phyloP scores from a whole-genome alignment of 2,329 filamentous ascomycete genomes.

The Parastagonospora avenae region DNA sequence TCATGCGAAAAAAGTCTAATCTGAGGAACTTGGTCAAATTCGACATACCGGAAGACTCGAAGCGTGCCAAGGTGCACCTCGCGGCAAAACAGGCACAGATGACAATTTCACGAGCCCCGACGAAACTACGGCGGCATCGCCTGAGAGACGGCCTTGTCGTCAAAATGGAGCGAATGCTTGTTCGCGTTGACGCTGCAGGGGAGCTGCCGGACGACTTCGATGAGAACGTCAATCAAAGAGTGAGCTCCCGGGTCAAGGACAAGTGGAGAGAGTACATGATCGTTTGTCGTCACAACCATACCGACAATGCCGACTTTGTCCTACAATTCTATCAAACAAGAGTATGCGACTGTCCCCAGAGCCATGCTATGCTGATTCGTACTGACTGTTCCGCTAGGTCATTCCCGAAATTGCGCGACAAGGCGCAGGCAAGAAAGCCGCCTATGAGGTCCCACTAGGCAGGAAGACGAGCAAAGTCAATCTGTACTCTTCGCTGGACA shows the following conservation, averaged over 20 bases:
- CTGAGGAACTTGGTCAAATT: conserved; percentile 50
- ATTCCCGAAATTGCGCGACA: conserved; percentile 64
- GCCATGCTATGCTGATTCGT: neutral
- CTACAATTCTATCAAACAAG: conserved; percentile 67
- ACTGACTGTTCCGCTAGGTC: conserved; percentile 43
- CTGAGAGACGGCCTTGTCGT: conserved; percentile 65
- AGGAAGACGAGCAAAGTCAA: conserved; percentile 62
- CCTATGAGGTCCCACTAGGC: conserved; percentile 63
- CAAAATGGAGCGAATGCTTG: conserved; percentile 72
- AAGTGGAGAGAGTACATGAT: conserved; percentile 70
- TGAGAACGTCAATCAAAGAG: conserved; percentile 65
- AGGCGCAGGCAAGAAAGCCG: conserved; percentile 59
- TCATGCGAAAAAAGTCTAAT: conserved; percentile 34
- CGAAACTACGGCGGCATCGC: conserved; percentile 46
- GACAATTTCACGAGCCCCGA: conserved; percentile 41
- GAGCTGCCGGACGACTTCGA: conserved; percentile 65
- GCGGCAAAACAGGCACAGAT: conserved; percentile 48
- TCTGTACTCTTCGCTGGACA: conserved; percentile 69
- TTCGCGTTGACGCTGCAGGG: conserved; percentile 62
- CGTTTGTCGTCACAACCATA: conserved; percentile 64
- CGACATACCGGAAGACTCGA: conserved; percentile 48
- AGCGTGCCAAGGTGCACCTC: conserved; percentile 44
- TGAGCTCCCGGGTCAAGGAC: conserved; percentile 63
- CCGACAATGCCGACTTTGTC: conserved; percentile 60
- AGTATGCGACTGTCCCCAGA: conserved; percentile 33